Evolutionary conservation across 1,139 yeast species (phyloP).

Genomic region (Taphrina wiesneri): DNA sequence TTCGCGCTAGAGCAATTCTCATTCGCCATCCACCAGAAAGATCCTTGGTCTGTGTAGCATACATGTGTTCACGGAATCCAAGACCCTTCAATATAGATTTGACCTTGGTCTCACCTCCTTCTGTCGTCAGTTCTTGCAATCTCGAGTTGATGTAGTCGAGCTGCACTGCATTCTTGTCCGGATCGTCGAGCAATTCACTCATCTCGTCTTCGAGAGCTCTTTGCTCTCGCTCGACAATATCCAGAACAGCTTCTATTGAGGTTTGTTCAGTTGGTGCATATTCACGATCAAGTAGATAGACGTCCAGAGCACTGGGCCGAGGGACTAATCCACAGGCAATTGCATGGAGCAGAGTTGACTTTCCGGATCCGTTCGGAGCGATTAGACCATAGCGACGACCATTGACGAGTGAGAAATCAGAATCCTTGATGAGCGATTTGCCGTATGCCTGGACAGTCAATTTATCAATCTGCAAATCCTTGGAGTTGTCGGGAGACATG

Average conservation of each 20-base stretch:
- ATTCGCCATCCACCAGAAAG: conserved; percentile 99
- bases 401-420: conserved; percentile 84
- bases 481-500: conserved; percentile 36
- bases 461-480: conserved; percentile 37
- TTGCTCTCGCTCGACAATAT: conserved; percentile 92
- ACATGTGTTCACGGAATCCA: conserved; percentile 86
- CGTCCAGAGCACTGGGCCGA: conserved; percentile 85
- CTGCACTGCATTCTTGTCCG: conserved; percentile 38
- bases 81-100: conserved; percentile 90
- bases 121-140: conserved; percentile 36
- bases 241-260: conserved; percentile 93
- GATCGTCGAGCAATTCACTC: conserved; percentile 56
- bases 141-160: conserved; percentile 36
- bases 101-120: conserved; percentile 41
- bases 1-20: conserved; percentile 87
- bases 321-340: conserved; percentile 96
- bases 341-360: conserved; percentile 89
- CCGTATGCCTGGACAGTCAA: conserved; percentile 51
- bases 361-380: conserved; percentile 99
- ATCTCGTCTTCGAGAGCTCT: conserved; percentile 90
- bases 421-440: conserved; percentile 90
- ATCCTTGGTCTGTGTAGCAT: conserved; percentile 87
- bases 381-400: conserved; percentile 96
- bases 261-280: conserved; percentile 91
- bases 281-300: conserved; percentile 92